Percentiles rank a stretch among this genome's conserved stretches.
These are phyloP conservation scores for Aphanomyces euteiches DNA, from an alignment of 352 stramenopile species.

Conservation along the genomic window DNA sequence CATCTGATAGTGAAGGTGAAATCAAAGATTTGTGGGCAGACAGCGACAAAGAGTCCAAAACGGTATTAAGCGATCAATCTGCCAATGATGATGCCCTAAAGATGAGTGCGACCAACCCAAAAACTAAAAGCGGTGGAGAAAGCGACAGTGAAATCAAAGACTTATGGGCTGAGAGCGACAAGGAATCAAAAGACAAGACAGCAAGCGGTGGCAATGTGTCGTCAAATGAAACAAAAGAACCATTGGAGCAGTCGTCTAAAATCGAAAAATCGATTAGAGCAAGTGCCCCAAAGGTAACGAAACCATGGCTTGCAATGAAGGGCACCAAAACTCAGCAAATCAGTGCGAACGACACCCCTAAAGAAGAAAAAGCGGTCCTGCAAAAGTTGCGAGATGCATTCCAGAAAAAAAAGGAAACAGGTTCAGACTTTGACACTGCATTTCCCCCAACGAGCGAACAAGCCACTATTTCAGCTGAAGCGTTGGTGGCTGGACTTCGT, in stretches of 20 bases:
- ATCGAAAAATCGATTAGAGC: background rate
- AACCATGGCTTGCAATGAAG: background rate
- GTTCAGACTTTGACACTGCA: conserved; percentile 39
- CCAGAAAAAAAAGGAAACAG: conserved; percentile 32
- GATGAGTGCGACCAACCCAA: conserved; percentile 32
- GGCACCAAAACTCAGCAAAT: background rate
- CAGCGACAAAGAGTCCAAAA: conserved; percentile 41
- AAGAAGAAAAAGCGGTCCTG: no score
- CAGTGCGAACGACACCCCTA: background rate
- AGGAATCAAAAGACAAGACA: background rate
- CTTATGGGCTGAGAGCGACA: conserved; percentile 37
- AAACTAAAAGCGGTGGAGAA: conserved; percentile 36
- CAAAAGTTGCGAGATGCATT: conserved; percentile 37
- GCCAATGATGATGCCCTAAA: no score
- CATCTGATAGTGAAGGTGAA: background rate
- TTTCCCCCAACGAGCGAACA: conserved; percentile 13
- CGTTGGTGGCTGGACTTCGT: no score
- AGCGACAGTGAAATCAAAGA: conserved; percentile 39
- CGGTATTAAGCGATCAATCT: conserved; percentile 31
- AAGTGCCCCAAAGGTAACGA: background rate
- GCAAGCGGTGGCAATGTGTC: background rate
- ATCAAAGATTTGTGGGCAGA: conserved; percentile 34
- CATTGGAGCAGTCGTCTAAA: no score
- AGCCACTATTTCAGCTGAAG: no score
- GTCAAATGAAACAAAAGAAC: no score